Evolutionary conservation across 345 rosid species (phyloP), one percentile per base, ranked within the genome.

Genomic region (Balakata baccata): DNA sequence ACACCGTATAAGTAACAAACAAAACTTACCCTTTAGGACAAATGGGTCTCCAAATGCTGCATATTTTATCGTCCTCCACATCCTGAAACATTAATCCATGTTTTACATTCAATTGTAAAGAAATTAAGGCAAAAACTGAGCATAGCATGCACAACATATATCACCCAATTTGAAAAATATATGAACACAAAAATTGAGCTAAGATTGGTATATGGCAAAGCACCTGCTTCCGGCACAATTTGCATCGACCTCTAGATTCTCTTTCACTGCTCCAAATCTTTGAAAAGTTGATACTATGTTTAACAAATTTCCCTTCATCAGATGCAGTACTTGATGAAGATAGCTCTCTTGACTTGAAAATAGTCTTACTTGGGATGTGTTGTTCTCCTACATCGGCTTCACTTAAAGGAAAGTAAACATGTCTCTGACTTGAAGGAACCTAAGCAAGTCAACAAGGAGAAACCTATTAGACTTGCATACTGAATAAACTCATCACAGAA

Each of bases 391-490:
- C 88, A 74, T 85, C 90, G 56, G 84, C 79, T 81, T 84, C 97
- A 70, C 81, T 83, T 91, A 91, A 87, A 71, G 97, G 85, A 81
- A 95, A 92, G 81, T 82, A 79, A 25, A 88, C 93, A 79, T 75
- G 82, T 74, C 94, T 86, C 81, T 92, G 97, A 86, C 97, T 95
- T 80, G 97, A 89, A 76, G 98, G 98, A 80, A 92, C 97, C 98
- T 95, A 84, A 50, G 12, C 75, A 51, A 39, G 50, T 46, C 23
- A 61, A 61, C 37, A 64, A 11, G 49, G 69, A 79, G 53, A 65
- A 83, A 38, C 50, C 18, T 20, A 54, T 74, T 52, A 79, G 70
- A 78, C 60, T n/a, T 4, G 59, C 41, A 23, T 45, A 11, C 2
- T 43, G 6, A 65, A 65, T 3, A 4, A 47, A 66, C 20, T 47